Conservation (phyloP, 2,329 filamentous ascomycete species). For the Neofusicoccum laricinum region DNA sequence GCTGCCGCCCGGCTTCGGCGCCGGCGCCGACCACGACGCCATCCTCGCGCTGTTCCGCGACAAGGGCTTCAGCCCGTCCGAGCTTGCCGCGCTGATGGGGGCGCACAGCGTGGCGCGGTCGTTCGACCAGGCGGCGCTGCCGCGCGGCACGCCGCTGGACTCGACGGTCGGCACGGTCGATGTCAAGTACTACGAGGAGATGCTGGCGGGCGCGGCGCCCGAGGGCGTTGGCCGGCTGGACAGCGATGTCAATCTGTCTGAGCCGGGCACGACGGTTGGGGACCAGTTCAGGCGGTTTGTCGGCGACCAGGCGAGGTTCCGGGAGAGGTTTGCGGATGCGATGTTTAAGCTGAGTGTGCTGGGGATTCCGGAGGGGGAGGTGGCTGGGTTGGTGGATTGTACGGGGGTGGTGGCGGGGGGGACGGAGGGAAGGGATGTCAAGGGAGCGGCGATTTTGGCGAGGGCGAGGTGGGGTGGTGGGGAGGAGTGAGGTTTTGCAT, state of each 20-base stretch:
- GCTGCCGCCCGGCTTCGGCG: slow-evolving; percentile 38
- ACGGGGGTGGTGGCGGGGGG: background rate
- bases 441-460: background rate
- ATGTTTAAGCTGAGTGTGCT: slow-evolving; percentile 1
- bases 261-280: slow-evolving; percentile 28
- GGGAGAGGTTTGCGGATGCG: slow-evolving; percentile 28
- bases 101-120: slow-evolving; percentile 49
- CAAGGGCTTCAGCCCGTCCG: slow-evolving; percentile 51
- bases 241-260: slow-evolving; percentile 19
- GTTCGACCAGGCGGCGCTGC: slow-evolving; percentile 43
- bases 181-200: slow-evolving; percentile 45
- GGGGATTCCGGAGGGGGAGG: background rate
- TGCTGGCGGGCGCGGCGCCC: background rate
- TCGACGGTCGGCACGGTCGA: slow-evolving; percentile 51
- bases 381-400: background rate
- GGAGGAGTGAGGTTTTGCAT: no score
- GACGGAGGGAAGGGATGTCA: slow-evolving; percentile 15
- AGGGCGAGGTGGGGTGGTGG: background rate
- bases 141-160: slow-evolving; percentile 45
- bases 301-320: slow-evolving; percentile 26
- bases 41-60: slow-evolving; percentile 48
- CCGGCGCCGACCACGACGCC: slow-evolving; percentile 39
- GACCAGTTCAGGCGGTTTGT: slow-evolving; percentile 19
- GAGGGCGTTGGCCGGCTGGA: slow-evolving; percentile 21
- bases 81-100: slow-evolving; percentile 54